Conservation (phyloP, 768 basidiomycete genomes). For the Hypsizygus marmoreus region DNA sequence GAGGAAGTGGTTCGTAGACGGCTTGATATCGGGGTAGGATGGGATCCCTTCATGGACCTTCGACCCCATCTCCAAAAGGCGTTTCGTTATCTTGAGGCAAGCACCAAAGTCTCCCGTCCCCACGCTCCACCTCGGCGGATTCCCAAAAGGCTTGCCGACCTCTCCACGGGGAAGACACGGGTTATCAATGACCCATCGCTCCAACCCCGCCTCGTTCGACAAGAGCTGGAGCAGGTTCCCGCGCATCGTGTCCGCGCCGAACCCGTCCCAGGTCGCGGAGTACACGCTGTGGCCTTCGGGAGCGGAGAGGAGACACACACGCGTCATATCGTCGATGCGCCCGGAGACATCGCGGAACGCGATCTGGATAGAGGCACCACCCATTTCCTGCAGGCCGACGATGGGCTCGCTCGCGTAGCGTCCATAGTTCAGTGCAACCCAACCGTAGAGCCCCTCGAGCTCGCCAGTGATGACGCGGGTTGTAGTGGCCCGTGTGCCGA, state of each 20-base stretch:
- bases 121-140: not conserved
- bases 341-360: conserved; percentile 11
- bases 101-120: conserved; percentile 1
- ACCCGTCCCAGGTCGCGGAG: not conserved
- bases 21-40: conserved; percentile 2
- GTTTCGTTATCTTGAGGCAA: not conserved
- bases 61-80: not conserved
- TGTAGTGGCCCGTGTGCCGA: conserved; percentile 3
- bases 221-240: conserved; percentile 1
- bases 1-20: not conserved
- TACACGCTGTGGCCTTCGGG: not conserved
- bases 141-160: not conserved
- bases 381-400: conserved; percentile 10
- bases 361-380: conserved; percentile 16
- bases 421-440: conserved; percentile 15
- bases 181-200: not conserved
- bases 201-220: not conserved
- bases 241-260: not conserved
- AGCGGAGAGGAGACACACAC: conserved; percentile 10
- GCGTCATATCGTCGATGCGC: not conserved
- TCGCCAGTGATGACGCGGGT: conserved; percentile 12
- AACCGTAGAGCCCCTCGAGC: conserved; percentile 13
- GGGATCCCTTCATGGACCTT: not conserved
- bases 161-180: conserved; percentile 2
- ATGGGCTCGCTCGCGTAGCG: conserved; percentile 9